Evolutionary conservation across 2,329 filamentous ascomycete species (phyloP).

Genomic region (Fusarium odoratissimum): DNA sequence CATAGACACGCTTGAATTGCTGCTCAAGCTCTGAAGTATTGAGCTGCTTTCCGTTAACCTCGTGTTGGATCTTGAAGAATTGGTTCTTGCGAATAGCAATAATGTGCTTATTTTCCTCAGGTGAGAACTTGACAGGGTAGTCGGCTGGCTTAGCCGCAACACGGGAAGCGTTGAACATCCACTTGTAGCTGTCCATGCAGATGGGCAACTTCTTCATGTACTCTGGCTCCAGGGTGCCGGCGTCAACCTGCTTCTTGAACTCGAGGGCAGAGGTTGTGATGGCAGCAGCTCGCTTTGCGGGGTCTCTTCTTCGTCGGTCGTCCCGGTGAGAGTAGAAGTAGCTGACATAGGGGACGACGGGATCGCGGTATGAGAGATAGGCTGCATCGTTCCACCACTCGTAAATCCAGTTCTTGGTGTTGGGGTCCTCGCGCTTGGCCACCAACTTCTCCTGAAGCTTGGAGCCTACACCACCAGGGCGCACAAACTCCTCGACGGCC

Average conservation of each 20-base stretch:
- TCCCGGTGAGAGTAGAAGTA: constrained; percentile 99
- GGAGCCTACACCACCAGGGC: constrained; percentile 84
- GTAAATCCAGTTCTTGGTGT: constrained; percentile 90
- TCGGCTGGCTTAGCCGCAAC: constrained; percentile 86
- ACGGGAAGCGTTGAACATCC: constrained; percentile 97
- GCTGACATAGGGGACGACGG: constrained; percentile 96
- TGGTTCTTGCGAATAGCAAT: constrained; percentile 94
- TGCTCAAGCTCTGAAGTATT: constrained; percentile 90
- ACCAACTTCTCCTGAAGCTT: constrained; percentile 89
- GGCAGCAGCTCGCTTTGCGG: constrained; percentile 91
- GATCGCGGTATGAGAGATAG: constrained; percentile 93
- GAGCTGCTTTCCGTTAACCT: constrained; percentile 84
- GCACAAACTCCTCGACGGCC: constrained; percentile 88
- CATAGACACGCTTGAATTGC: constrained; percentile 87
- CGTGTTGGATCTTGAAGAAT: constrained; percentile 91
- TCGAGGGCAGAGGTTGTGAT: constrained; percentile 87
- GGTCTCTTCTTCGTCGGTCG: constrained; percentile 87
- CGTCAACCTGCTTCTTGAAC: constrained; percentile 94
- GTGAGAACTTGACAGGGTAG: constrained; percentile 82
- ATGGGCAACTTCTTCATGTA: constrained; percentile 99
- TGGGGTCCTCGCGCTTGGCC: constrained; percentile 81
- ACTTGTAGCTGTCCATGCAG: constrained; percentile 98
- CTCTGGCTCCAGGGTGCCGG: constrained; percentile 87
- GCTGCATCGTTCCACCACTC: constrained; percentile 99
- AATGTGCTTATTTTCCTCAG: constrained; percentile 84